Evolutionary conservation across 2,329 filamentous ascomycete species (phyloP), one percentile per base, ranked within the genome.

Genomic region (Didymella glomerata): DNA sequence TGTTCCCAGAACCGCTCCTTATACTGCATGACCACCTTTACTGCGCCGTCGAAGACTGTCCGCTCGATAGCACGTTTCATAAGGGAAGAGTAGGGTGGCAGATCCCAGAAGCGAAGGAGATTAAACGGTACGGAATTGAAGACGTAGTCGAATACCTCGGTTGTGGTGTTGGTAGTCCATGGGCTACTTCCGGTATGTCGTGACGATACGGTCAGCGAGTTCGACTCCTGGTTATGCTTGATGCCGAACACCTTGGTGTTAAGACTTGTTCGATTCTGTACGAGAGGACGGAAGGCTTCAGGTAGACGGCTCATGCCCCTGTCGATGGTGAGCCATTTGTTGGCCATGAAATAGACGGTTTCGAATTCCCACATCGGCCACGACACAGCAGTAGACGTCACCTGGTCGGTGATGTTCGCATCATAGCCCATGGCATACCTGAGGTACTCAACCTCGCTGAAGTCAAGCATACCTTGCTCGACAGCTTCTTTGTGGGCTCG

Each of bases 21-120:
- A 77, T 88, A 91, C 69, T 89, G 86, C 8, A 90, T 81, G 0
- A 87, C 85, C 0, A 90, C 82, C 72, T 84, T 83, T 64, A 80
- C 83, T 1, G 76, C 69, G 13, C 76, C 77, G 8, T 76, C 69
- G 66, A 82, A 83, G 60, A 81, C 80, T 24, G 82, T 72, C 25
- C 73, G 70, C 16, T 70, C 64, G 62, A 83, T 82, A 2, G 81
- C 80, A 11, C 78, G 79, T 47, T 67, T 70, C 10, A 83, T 73
- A 1, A 82, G 72, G n/a, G 76, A 76, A 16, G 80, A 80, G 67
- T 82, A 82, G 0, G 69, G 69, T 0, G 85, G 84, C 0, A 89
- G 76, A 4, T 83, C 76, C 85, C 86, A 88, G 44, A 84, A 80
- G 45, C 86, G 81, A 38, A 89, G 83, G 32, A 85, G 82, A 50